These are phyloP conservation scores for Protomyces pachydermus DNA, from an alignment of 1,139 yeast species.

Conservation along the genomic window DNA sequence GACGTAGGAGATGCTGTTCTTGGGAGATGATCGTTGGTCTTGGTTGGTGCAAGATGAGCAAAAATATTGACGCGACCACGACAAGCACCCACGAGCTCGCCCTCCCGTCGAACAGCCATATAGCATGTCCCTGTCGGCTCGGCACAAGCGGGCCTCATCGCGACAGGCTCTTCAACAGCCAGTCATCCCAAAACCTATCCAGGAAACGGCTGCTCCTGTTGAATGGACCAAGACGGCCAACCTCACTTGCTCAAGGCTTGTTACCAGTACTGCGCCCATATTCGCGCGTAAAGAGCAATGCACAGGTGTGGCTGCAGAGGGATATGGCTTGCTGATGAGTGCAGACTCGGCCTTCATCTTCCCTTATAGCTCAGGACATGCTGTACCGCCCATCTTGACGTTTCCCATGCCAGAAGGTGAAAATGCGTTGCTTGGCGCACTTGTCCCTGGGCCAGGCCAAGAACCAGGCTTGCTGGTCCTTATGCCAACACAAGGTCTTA, in stretches of 20 bases:
- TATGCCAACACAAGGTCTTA: conserved; percentile 43
- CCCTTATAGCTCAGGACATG: conserved; percentile 60
- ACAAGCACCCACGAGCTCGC: too few species aligned
- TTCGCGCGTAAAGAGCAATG: conserved; percentile 31
- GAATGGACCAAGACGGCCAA: conserved; percentile 60
- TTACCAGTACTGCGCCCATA: conserved; percentile 50
- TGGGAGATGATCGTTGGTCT: too few species aligned
- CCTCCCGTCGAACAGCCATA: background rate
- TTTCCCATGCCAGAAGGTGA: conserved; percentile 41
- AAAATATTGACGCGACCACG: too few species aligned
- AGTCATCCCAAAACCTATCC: background rate
- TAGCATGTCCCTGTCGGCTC: background rate
- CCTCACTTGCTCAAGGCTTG: conserved; percentile 58
- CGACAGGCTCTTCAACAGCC: background rate
- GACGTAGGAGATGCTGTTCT: too few species aligned
- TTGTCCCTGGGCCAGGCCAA: conserved; percentile 57
- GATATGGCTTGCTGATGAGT: conserved; percentile 26
- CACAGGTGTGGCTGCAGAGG: conserved; percentile 16
- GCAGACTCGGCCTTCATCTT: conserved; percentile 52
- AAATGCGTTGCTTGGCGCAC: conserved; percentile 51
- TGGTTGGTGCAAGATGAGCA: too few species aligned
- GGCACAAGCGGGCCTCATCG: background rate
- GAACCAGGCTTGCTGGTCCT: conserved; percentile 70
- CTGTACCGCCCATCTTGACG: conserved; percentile 51
- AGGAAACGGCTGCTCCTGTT: background rate